Percentiles rank a stretch among this genome's conserved stretches.
phyloP scores from a whole-genome alignment of 345 rosid genomes.

The Arabidopsis thaliana region TAIR10.1 NC_003070.9:22967501-22968000 shows the following conservation, averaged over 20 bases:
- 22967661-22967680: no score
- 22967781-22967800: conserved; percentile 72
- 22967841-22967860: conserved; percentile 62
- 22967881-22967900: conserved; percentile 13
- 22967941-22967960: not conserved
- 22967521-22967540: conserved; percentile 69
- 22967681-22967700: no score
- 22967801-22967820: conserved; percentile 60
- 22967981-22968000: conserved; percentile 84
- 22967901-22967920: conserved; percentile 16
- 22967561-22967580: conserved; percentile 15
- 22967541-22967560: conserved; percentile 68
- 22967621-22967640: conserved; percentile 64
- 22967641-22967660: conserved; percentile 57
- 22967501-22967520: conserved; percentile 55
- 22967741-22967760: conserved; percentile 59
- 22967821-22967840: conserved; percentile 54
- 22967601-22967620: conserved; percentile 74
- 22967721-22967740: not conserved
- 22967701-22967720: no score
- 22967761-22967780: conserved; percentile 79
- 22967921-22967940: not conserved
- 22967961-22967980: conserved; percentile 36
- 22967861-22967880: conserved; percentile 78
- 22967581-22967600: conserved; percentile 65